Evolutionary conservation across 2,329 filamentous ascomycete species (phyloP), one percentile per base, ranked within the genome.

Genomic region (Allantophomopsis lycopodina): DNA sequence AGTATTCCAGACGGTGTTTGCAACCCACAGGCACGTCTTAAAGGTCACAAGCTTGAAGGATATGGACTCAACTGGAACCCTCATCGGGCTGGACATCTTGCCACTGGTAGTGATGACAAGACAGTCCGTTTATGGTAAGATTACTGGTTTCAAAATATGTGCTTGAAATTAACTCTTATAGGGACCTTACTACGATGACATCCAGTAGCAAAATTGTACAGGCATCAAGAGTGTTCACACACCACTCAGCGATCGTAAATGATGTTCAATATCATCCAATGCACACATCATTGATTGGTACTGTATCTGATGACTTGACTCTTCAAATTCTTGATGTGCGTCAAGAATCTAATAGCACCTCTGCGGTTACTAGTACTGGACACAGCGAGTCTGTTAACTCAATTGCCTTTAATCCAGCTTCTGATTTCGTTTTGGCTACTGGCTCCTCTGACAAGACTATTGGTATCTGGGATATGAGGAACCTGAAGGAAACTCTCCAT

Each of bases 361-460:
- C 85, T 1, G 77, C 83, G 4, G 71, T 83, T 37, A 71, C 79
- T 32, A 81, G 77, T 14, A 68, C 73, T 46, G 88, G 88, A 8
- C 93, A 98, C 56, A 73, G 73, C 7, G 91, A 96, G 59, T 89
- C 89, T 14, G 88, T 98, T 60, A 98, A 98, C 57, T 83, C 86
- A n/a, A 67, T 98, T 18, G 80, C 91, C 0, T 98, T 95, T 65
- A 94, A 95, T 55, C 88, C 88, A 0, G 80, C 79, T 23, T 83
- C 81, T n/a, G 89, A 98, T 55, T 84, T 83, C 30, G 71, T 94
- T 31, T 70, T 98, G 32, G 91, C 88, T 8, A 96, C 91, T 0
- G 91, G 86, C 2, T 96, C 89, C 20, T 87, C 85, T 1, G 91
- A 98, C 59, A 94, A 94, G 65, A 91, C 87, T 0, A 84, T 98